phyloP scores from a whole-genome alignment of 352 stramenopile genomes.

The Pseudoperonospora humuli region DNA sequence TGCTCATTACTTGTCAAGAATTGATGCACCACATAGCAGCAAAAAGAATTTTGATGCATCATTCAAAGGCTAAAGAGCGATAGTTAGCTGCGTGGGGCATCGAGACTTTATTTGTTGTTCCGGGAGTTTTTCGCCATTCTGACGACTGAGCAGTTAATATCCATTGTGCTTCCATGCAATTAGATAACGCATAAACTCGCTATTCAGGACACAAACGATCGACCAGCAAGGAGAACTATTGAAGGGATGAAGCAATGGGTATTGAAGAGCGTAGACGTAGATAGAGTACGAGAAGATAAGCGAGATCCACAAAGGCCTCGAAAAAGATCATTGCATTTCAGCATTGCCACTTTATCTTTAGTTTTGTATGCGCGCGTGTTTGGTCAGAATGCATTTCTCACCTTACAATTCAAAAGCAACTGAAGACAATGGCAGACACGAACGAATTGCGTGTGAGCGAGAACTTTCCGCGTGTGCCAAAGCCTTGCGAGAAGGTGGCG shows the following conservation, averaged over 20 bases:
- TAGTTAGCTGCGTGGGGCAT: conserved; percentile 9
- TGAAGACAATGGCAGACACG: conserved; percentile 19
- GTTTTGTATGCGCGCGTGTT: conserved; percentile 60
- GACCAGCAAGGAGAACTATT: conserved; percentile 6
- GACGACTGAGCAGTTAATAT: conserved; percentile 83
- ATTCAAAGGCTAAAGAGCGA: background rate
- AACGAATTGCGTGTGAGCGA: conserved; percentile 53
- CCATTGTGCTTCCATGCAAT: conserved; percentile 28
- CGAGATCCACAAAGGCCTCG: background rate
- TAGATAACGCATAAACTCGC: too few species aligned
- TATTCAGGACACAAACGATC: too few species aligned
- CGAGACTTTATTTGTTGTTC: conserved; percentile 1
- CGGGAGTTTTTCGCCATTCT: conserved; percentile 24
- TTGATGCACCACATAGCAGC: conserved; percentile 1
- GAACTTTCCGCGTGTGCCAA: conserved; percentile 71
- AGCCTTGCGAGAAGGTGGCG: conserved; percentile 56
- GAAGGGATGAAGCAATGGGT: conserved; percentile 2
- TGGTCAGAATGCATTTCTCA: conserved; percentile 20
- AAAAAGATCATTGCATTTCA: background rate
- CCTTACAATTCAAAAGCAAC: conserved; percentile 6
- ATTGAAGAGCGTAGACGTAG: too few species aligned
- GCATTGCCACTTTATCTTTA: conserved; percentile 14
- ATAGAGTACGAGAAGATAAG: conserved; percentile 17
- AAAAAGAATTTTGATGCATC: conserved; percentile 1
- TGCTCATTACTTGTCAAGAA: conserved; percentile 2